Evolutionary conservation across 805 yeast species (phyloP).

Genomic region (Zygosaccharomyces lentus): DNA sequence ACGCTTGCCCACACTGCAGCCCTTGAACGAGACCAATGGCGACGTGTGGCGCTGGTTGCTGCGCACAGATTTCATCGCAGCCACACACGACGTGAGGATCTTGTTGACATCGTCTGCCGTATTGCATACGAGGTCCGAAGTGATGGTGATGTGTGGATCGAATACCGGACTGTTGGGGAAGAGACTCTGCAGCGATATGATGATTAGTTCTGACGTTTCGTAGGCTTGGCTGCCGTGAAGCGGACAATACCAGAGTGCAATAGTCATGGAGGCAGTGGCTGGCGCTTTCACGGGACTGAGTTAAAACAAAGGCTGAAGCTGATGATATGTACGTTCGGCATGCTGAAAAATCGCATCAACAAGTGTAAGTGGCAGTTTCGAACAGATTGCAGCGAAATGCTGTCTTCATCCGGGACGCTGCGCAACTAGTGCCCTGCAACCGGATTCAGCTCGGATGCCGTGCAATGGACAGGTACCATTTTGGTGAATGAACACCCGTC

Average conservation of each 20-base stretch:
- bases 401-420: neutral
- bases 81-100: constrained; percentile 49
- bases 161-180: constrained; percentile 66
- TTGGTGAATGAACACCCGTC: too few relatives aligned
- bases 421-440: neutral
- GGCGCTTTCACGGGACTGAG: neutral
- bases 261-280: constrained; percentile 33
- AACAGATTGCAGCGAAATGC: neutral
- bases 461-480: too few relatives aligned
- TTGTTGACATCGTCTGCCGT: constrained; percentile 54
- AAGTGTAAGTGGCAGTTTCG: neutral
- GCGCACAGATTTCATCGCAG: constrained; percentile 47
- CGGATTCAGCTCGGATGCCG: too few relatives aligned
- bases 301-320: neutral
- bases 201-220: constrained; percentile 55
- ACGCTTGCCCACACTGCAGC: constrained; percentile 26
- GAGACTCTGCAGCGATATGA: constrained; percentile 62
- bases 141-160: constrained; percentile 74
- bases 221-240: constrained; percentile 47
- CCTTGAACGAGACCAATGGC: constrained; percentile 24
- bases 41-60: constrained; percentile 1
- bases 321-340: neutral
- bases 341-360: neutral
- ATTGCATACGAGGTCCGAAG: constrained; percentile 52
- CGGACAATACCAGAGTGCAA: constrained; percentile 78